Base-by-base conservation (phyloP, 1,139 yeast species). In the Zygosaccharomyces sapae region DNA sequence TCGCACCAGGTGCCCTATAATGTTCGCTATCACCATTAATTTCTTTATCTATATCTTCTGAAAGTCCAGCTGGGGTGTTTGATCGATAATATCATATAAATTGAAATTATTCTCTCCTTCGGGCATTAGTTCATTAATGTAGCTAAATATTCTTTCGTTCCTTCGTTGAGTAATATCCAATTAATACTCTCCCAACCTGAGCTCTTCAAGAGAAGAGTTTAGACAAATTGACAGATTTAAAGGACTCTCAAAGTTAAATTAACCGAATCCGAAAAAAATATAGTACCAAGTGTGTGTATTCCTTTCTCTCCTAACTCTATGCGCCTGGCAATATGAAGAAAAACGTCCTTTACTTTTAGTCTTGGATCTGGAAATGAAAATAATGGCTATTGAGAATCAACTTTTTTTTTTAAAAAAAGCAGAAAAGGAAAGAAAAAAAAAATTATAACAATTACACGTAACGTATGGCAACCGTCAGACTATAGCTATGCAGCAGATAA, bases 31-130 rank as follows among this genome's bases (percentile, higher is more conserved):
- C 29, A 36, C 34, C 37, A 31, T 42, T 39, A 9, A 9, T 37
- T n/a, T 19, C 40, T 19, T 37, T 37, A 16, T 37, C 40, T 22
- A 37, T 24, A 36, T 44, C 45, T 27, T 46, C 41, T 29, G 50
- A 16, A 27, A 40, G 25, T 34, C 36, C 20, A 38, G 35, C 38
- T 22, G 41, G 48, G 51, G 41, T 33, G 51, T 45, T 3, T 46
- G 43, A 40, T 45, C 51, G 33, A 48, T 45, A 25, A 43, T 42
- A 31, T 48, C 51, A 38, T 48, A 46, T 31, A 48, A 41, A 33
- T 48, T 46, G 35, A 48, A 48, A 41, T 39, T 34, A 27, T 10
- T 24, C n/a, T 31, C 40, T 37, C 40, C 40, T 39, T 45, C 46
- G 30, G 47, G 43, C 47, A 46, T 43, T 45, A 36, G 45, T 37